Percentiles rank a stretch among this genome's conserved stretches.
These are phyloP conservation scores for Mycena sp. DNA, from an alignment of 1,284 basidiomycete genomes.

Conservation along the genomic window DNA sequence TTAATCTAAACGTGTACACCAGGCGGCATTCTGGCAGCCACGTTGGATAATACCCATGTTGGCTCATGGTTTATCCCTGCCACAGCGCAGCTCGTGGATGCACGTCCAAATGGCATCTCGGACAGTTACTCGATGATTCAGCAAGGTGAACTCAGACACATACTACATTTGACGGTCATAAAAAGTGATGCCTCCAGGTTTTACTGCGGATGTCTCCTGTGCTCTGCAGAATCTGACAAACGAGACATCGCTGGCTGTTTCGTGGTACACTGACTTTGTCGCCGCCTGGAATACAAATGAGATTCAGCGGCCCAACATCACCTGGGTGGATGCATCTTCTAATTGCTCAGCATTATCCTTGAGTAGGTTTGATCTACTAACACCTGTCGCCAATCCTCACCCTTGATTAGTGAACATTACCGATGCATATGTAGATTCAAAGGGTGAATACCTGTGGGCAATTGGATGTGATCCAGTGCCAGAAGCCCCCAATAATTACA, in stretches of 20 bases:
- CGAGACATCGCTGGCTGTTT: not conserved
- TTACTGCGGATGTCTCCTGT: not conserved
- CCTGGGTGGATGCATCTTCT: not conserved
- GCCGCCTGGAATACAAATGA: not conserved
- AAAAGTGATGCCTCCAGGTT: not conserved
- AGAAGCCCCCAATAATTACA: slow-evolving; percentile 11
- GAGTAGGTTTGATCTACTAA: not conserved
- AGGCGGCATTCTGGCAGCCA: not conserved
- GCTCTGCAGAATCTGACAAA: not conserved
- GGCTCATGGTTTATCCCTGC: slow-evolving; percentile 3
- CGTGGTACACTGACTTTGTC: not conserved
- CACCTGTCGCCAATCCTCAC: not conserved
- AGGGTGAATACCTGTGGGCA: slow-evolving; percentile 8
- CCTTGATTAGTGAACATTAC: slow-evolving; percentile 12
- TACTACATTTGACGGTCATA: too few species aligned
- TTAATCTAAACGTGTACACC: too few species aligned
- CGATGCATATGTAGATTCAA: slow-evolving; percentile 1
- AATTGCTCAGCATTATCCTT: not conserved
- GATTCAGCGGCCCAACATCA: not conserved
- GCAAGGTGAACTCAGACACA: not conserved
- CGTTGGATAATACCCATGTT: not conserved
- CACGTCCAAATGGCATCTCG: not conserved
- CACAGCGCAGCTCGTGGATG: not conserved
- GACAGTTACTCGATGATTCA: not conserved
- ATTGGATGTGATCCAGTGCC: slow-evolving; percentile 8